These are phyloP conservation scores for Clitopilus hobsonii DNA, from an alignment of 768 basidiomycete genomes.

Conservation along the genomic window DNA sequence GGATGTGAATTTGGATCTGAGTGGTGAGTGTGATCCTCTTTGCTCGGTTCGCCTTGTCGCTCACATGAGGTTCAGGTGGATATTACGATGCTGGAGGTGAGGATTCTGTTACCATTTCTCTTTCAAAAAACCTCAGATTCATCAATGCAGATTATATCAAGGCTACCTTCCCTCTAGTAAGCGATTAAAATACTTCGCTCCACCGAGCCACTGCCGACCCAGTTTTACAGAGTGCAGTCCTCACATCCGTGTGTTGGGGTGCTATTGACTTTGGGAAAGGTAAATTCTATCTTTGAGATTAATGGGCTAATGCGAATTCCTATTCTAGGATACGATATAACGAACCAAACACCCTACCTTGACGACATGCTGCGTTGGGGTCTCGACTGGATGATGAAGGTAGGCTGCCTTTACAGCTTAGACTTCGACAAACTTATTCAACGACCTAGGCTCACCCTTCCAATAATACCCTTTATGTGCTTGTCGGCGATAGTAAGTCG, in stretches of 20 bases:
- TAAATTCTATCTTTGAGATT: constrained; percentile 16
- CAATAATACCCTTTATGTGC: constrained; percentile 68
- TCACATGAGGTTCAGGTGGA: constrained; percentile 39
- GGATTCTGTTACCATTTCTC: no score
- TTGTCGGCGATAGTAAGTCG: constrained; percentile 60
- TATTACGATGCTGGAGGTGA: constrained; percentile 92
- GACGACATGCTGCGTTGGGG: constrained; percentile 90
- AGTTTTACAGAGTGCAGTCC: constrained; percentile 57
- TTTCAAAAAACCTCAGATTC: not conserved
- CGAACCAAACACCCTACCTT: constrained; percentile 88
- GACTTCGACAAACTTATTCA: not conserved
- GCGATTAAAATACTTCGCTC: constrained; percentile 12
- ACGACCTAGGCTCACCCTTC: constrained; percentile 65
- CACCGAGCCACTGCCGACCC: constrained; percentile 5
- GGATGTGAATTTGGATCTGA: constrained; percentile 70
- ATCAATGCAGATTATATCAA: constrained; percentile 73
- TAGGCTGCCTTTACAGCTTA: constrained; percentile 9
- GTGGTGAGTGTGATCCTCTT: constrained; percentile 35
- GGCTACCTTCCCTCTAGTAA: constrained; percentile 77
- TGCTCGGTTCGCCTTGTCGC: not conserved
- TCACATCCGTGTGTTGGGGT: constrained; percentile 90
- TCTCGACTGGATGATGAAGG: constrained; percentile 89
- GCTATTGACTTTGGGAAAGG: constrained; percentile 81
- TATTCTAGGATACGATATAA: constrained; percentile 66
- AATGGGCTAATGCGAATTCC: not conserved